phyloP scores from a whole-genome alignment of 345 rosid genomes.

The Linum trigynum region DNA sequence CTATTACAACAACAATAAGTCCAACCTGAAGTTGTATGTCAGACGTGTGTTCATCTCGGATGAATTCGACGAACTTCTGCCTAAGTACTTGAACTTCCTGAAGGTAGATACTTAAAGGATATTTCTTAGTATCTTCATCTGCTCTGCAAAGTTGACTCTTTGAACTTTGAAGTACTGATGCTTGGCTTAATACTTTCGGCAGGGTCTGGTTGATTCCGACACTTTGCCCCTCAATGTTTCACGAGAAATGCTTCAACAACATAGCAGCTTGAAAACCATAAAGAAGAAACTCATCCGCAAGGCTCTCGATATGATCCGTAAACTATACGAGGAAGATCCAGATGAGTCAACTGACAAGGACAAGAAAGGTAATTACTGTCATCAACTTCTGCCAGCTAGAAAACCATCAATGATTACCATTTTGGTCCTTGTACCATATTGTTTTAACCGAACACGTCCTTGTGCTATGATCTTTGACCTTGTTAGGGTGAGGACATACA shows the following conservation, averaged over 20 bases:
- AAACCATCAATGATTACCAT: no score
- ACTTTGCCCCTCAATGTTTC: constrained; percentile 90
- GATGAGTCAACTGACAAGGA: constrained; percentile 67
- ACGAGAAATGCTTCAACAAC: constrained; percentile 97
- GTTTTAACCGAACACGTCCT: not conserved
- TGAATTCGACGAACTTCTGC: constrained; percentile 94
- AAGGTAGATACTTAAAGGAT: constrained; percentile 31
- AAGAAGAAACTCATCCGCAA: constrained; percentile 94
- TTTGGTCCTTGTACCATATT: no score
- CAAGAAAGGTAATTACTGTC: constrained; percentile 43
- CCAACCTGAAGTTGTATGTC: constrained; percentile 88
- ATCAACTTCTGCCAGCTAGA: not conserved
- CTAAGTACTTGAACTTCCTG: constrained; percentile 86
- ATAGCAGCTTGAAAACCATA: constrained; percentile 89
- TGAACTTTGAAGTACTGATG: not conserved
- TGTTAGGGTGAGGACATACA: not conserved
- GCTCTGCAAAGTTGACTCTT: not conserved
- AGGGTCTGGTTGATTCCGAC: constrained; percentile 99
- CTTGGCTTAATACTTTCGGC: constrained; percentile 20
- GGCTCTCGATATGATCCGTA: constrained; percentile 95
- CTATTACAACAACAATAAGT: constrained; percentile 73
- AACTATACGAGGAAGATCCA: constrained; percentile 86
- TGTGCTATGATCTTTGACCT: not conserved
- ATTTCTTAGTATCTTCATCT: not conserved
- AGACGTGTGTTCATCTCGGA: constrained; percentile 95